Percentiles rank a stretch among this genome's conserved stretches.
Conservation (phyloP, 2,329 filamentous ascomycete genomes). For the Xylaria multiplex region DNA sequence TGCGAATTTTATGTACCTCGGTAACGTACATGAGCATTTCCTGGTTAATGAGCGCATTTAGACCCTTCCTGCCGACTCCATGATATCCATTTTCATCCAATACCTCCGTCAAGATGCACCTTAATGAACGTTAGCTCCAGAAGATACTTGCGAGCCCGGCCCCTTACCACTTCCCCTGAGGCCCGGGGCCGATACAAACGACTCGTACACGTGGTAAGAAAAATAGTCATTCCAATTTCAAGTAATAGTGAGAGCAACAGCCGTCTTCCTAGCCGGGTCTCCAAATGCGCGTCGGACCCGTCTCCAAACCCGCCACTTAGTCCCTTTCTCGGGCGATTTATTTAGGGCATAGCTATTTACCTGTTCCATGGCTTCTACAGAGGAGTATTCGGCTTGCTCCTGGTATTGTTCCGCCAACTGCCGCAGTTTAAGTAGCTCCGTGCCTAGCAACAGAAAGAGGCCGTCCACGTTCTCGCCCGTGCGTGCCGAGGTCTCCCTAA, state of each 20-base stretch:
- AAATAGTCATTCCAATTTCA: constrained; percentile 1
- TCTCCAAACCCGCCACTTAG: constrained; percentile 41
- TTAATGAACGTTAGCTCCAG: neutral
- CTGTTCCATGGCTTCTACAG: constrained; percentile 10
- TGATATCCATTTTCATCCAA: constrained; percentile 2
- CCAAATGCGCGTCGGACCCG: constrained; percentile 37
- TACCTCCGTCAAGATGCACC: neutral
- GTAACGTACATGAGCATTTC: constrained; percentile 1
- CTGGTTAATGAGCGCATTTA: neutral
- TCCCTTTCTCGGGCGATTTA: constrained; percentile 30
- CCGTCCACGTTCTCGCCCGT: constrained; percentile 51
- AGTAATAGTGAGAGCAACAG: neutral
- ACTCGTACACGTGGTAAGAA: neutral
- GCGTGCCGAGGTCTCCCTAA: constrained; percentile 51
- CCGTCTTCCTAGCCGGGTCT: constrained; percentile 27
- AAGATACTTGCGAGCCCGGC: neutral
- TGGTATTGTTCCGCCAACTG: constrained; percentile 42
- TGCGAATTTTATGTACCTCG: neutral
- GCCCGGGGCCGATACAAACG: neutral
- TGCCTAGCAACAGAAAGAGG: constrained; percentile 50
- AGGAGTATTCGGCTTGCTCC: constrained; percentile 36
- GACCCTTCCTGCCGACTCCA: neutral
- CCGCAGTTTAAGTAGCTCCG: constrained; percentile 49
- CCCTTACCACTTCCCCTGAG: neutral
- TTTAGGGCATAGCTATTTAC: neutral